phyloP scores from a whole-genome alignment of 2,329 filamentous ascomycete genomes.

The Talaromyces verruculosus region DNA sequence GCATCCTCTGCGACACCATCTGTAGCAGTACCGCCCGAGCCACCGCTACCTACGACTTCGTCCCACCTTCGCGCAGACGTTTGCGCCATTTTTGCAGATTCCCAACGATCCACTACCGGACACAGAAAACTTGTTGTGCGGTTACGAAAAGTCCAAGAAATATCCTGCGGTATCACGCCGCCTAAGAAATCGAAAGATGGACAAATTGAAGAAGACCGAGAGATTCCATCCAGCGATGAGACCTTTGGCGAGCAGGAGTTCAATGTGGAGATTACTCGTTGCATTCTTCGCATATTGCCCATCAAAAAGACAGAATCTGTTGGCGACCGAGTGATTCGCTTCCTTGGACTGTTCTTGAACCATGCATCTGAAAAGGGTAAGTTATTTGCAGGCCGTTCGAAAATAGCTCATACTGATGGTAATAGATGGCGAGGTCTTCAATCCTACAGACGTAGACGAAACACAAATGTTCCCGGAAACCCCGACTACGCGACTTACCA shows the following conservation, averaged over 20 bases:
- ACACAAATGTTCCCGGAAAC: conserved; percentile 75
- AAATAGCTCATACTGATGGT: not conserved
- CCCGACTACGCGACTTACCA: conserved; percentile 75
- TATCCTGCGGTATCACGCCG: conserved; percentile 62
- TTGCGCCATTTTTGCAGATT: conserved; percentile 71
- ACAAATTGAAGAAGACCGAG: conserved; percentile 53
- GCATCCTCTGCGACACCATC: conserved; percentile 54
- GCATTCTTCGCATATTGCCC: conserved; percentile 75
- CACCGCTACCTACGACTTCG: conserved; percentile 37
- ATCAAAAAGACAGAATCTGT: conserved; percentile 90
- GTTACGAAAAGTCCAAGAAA: conserved; percentile 85
- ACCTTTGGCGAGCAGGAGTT: conserved; percentile 84
- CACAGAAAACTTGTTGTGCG: conserved; percentile 88
- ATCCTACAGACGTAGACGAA: conserved; percentile 64
- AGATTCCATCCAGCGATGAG: conserved; percentile 50
- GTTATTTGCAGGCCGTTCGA: not conserved
- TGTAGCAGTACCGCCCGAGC: conserved; percentile 63
- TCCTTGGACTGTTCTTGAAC: conserved; percentile 81
- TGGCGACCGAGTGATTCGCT: conserved; percentile 81
- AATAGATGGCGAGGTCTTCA: conserved; percentile 65
- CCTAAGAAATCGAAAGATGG: conserved; percentile 48
- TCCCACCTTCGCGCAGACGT: conserved; percentile 70
- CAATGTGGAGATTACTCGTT: conserved; percentile 80
- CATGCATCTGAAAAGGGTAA: conserved; percentile 62
- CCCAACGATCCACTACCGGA: conserved; percentile 83